These are phyloP conservation scores for Cornus suecica DNA, from an alignment of 148 eudicot genomes.

Conservation along the genomic window DNA sequence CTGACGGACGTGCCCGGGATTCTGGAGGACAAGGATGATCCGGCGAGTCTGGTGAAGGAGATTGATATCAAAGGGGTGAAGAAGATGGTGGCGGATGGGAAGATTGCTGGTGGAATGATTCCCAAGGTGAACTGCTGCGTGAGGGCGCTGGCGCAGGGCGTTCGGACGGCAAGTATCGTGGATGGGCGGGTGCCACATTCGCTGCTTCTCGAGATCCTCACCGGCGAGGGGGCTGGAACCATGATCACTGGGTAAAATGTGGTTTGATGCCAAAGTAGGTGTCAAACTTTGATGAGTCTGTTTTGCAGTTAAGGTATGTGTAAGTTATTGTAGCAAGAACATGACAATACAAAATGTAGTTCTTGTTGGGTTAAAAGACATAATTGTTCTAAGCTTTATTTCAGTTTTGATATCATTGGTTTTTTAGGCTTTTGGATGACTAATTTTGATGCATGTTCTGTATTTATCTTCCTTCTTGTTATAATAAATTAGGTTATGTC, in stretches of 20 bases:
- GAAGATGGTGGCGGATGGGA: slow-evolving; percentile 68
- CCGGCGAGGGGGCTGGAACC: slow-evolving; percentile 86
- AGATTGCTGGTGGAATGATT: slow-evolving; percentile 85
- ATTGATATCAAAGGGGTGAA: slow-evolving; percentile 72
- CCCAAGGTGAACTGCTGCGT: slow-evolving; percentile 85
- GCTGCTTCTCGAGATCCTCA: slow-evolving; percentile 63
- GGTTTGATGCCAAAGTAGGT: neutral
- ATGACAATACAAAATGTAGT: neutral
- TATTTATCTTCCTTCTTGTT: too few relatives aligned
- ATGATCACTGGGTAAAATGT: slow-evolving; percentile 67
- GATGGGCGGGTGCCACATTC: slow-evolving; percentile 76
- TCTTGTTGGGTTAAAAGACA: too few relatives aligned
- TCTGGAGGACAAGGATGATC: slow-evolving; percentile 53
- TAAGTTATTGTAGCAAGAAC: neutral
- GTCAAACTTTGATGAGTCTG: neutral
- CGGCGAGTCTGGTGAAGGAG: slow-evolving; percentile 63
- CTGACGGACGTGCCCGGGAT: slow-evolving; percentile 86
- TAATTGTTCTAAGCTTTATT: neutral
- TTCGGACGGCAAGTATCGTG: slow-evolving; percentile 71
- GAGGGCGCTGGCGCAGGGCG: slow-evolving; percentile 75
- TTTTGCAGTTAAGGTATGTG: too few relatives aligned
- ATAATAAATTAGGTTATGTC: too few relatives aligned
- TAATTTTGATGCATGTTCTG: neutral
- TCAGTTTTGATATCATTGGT: neutral
- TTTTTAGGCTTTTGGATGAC: too few relatives aligned